Percentiles rank a stretch among this genome's conserved stretches.
Conservation (phyloP, 2,329 filamentous ascomycete genomes). For the Camillea tinctor region DNA sequence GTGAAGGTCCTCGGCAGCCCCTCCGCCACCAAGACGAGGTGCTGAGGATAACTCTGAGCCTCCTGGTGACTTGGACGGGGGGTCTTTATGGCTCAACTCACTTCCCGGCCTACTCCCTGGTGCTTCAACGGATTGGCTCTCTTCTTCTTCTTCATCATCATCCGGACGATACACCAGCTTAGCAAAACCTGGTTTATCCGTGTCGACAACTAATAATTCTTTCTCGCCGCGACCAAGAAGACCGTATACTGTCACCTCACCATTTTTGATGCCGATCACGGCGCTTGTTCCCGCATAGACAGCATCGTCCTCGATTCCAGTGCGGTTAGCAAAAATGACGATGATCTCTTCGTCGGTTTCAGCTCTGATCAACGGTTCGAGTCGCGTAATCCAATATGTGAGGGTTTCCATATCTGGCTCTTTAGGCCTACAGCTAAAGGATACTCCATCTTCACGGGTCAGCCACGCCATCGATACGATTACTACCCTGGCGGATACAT, state of each 20-base stretch:
- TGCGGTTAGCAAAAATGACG: conserved; percentile 69
- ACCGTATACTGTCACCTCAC: conserved; percentile 67
- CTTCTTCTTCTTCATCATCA: conserved; percentile 13
- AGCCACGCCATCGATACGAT: conserved; percentile 79
- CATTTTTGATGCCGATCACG: conserved; percentile 64
- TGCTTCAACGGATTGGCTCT: no score
- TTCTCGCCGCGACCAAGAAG: conserved; percentile 70
- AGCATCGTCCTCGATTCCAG: conserved; percentile 63
- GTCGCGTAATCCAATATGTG: conserved; percentile 70
- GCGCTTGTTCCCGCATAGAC: conserved; percentile 74
- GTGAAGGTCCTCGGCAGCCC: neutral
- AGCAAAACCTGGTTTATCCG: conserved; percentile 43
- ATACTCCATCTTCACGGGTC: conserved; percentile 51
- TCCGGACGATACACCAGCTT: conserved; percentile 42
- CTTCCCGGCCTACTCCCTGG: neutral
- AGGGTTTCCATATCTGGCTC: conserved; percentile 72
- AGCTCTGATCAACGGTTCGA: conserved; percentile 62
- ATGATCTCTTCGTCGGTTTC: conserved; percentile 59
- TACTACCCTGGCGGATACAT: conserved; percentile 58
- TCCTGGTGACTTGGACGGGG: neutral
- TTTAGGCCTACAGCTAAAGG: conserved; percentile 46
- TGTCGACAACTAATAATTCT: conserved; percentile 67
- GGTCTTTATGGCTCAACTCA: neutral
- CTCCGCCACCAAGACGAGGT: neutral
- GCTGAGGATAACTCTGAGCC: neutral